Percentiles rank a stretch among this genome's conserved stretches.
Conservation (phyloP, 345 rosid genomes). For the Euphorbia peplus region DNA sequence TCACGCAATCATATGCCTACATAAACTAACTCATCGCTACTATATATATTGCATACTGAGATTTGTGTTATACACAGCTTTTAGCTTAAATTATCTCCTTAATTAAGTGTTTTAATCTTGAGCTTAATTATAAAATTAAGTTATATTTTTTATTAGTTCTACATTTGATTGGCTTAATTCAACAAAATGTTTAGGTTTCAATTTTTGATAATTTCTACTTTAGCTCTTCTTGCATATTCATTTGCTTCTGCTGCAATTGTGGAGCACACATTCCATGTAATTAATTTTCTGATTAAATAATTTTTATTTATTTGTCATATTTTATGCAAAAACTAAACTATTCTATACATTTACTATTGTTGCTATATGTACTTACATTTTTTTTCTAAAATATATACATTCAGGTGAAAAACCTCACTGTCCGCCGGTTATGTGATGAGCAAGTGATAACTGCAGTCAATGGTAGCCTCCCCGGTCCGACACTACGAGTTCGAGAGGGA, state of each 20-base stretch:
- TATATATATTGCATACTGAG: neutral
- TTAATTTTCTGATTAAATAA: neutral
- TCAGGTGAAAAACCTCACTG: conserved; percentile 69
- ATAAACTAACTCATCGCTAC: neutral
- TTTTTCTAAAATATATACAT: too few relatives aligned
- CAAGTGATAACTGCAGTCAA: conserved; percentile 70
- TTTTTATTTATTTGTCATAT: neutral
- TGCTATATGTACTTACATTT: too few relatives aligned
- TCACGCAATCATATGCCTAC: neutral
- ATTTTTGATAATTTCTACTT: conserved; percentile 33
- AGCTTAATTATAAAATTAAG: too few relatives aligned
- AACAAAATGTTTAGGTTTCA: conserved; percentile 33
- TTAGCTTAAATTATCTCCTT: too few relatives aligned
- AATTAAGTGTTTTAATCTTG: neutral
- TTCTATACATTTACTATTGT: too few relatives aligned
- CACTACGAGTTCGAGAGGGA: conserved; percentile 55
- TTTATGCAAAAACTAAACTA: neutral
- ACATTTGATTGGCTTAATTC: neutral
- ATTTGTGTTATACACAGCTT: neutral
- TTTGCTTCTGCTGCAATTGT: conserved; percentile 61
- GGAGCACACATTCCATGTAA: conserved; percentile 74
- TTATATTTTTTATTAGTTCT: too few relatives aligned
- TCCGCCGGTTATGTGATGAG: conserved; percentile 49
- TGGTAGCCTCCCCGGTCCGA: conserved; percentile 78
- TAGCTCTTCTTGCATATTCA: conserved; percentile 38